Base-by-base conservation (phyloP, 2,329 filamentous ascomycete species). In the Botrytis paeoniae region DNA sequence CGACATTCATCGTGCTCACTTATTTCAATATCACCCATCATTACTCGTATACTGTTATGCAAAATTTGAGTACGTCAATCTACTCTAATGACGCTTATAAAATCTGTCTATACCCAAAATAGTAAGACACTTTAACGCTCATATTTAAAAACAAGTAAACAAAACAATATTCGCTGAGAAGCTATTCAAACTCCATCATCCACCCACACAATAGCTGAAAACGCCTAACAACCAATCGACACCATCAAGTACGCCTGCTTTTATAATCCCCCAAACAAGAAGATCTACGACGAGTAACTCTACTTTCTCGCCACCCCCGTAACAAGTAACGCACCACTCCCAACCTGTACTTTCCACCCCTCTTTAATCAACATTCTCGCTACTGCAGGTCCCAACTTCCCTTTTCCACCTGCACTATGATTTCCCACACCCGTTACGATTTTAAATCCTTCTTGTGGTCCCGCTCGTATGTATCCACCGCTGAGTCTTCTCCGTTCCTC, bases 351-450 rank as follows among this genome's bases (percentile, higher is more conserved):
- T 80, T 89, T 94, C 95, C 95, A 98, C 0, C 94, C 94, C 74
- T 95, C 93, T 62, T 88, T 86, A 57, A 90, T 86, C 60, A 98
- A 84, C 79, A 90, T 91, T 79, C 89, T 91, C 64, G 88, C 90
- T n/a, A 98, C 94, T 25, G 92, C 92, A 73, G 92, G 91, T 8
- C 94, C 91, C 74, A 98, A 81, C 77, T 89, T 90, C 2, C 92
- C 93, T 72, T 88, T 91, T 0, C 94, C 94, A 70, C 92, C 90
- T 64, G 89, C 87, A 78, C 90, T 96, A 82, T 98, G 95, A 71
- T 87, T 86, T 1, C 95, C 95, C 22, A 91, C 80, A 0, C 95
- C 95, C 4, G 94, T 97, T 71, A 98, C 88, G 74, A 98, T 90
- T 57, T 87, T 89, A 78, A 92, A 94, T 0, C 89, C 86, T 18